Percentiles rank a stretch among this genome's conserved stretches.
These are phyloP conservation scores for Turnera subulata DNA, from an alignment of 345 rosid genomes.

Conservation along the genomic window DNA sequence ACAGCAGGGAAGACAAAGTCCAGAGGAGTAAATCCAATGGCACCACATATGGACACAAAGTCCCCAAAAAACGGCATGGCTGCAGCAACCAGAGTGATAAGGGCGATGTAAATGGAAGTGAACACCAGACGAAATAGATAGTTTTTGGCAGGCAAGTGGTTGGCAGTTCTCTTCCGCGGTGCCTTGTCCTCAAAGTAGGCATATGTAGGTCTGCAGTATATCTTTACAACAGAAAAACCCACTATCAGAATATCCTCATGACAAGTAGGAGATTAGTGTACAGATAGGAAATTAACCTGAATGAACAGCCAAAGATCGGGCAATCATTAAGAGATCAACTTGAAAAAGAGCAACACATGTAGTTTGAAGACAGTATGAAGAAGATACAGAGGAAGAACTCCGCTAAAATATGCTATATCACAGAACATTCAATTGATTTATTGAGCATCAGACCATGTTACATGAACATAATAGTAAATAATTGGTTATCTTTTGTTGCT, in stretches of 20 bases:
- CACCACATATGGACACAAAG: slow-evolving; percentile 53
- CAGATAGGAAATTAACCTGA: too few species aligned
- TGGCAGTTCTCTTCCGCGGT: not conserved
- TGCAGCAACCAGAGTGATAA: slow-evolving; percentile 33
- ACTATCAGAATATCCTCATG: not conserved
- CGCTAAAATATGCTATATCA: too few species aligned
- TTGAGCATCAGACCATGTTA: too few species aligned
- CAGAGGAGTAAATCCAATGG: slow-evolving; percentile 50
- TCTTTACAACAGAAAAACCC: slow-evolving; percentile 18
- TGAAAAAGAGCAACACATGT: too few species aligned
- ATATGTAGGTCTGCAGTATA: slow-evolving; percentile 56
- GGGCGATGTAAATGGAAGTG: slow-evolving; percentile 36
- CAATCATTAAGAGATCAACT: too few species aligned
- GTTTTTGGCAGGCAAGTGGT: slow-evolving; percentile 2
- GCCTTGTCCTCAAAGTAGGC: slow-evolving; percentile 39
- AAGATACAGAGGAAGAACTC: too few species aligned
- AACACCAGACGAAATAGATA: slow-evolving; percentile 27
- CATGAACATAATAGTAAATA: too few species aligned
- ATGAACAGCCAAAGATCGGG: too few species aligned
- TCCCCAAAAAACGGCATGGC: slow-evolving; percentile 53
- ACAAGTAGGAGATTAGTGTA: too few species aligned
- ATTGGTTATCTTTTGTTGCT: too few species aligned
- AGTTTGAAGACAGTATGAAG: too few species aligned
- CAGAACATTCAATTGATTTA: too few species aligned
- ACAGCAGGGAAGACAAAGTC: slow-evolving; percentile 58